Conservation (phyloP, 208 protist species). For the Entamoeba histolytica region DNA sequence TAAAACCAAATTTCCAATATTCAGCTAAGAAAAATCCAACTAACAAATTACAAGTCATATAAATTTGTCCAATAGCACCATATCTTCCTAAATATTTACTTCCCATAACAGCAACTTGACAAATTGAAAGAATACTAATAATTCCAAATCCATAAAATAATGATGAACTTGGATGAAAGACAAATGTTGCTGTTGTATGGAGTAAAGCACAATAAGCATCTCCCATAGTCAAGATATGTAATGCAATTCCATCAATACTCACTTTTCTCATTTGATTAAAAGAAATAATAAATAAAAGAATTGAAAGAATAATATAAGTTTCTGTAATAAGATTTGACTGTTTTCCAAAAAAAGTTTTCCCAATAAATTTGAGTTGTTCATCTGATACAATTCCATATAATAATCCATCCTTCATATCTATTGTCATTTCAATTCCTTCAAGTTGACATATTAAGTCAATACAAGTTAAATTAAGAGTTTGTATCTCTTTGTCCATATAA, state of each 20-base stretch:
- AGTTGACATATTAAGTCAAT: neutral
- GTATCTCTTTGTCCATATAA: neutral
- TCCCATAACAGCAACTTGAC: neutral
- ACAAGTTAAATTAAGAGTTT: neutral
- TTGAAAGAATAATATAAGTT: neutral
- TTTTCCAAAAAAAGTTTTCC: neutral
- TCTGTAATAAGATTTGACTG: neutral
- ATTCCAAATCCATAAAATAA: neutral
- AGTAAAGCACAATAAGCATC: neutral
- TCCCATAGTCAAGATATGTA: neutral
- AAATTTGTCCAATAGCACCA: neutral
- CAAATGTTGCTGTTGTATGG: neutral
- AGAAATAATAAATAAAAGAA: neutral
- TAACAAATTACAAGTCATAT: neutral
- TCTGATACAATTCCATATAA: neutral
- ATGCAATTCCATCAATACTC: neutral
- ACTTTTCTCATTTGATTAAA: neutral
- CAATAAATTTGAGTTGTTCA: neutral
- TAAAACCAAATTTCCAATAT: neutral
- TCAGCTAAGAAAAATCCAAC: neutral
- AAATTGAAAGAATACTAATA: neutral
- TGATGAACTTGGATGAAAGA: neutral
- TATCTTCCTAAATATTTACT: neutral
- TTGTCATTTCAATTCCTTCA: neutral
- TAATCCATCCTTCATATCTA: neutral